These are phyloP conservation scores for Microstegium vimineum DNA, from an alignment of 176 grass and related monocot species.

Conservation along the genomic window DNA sequence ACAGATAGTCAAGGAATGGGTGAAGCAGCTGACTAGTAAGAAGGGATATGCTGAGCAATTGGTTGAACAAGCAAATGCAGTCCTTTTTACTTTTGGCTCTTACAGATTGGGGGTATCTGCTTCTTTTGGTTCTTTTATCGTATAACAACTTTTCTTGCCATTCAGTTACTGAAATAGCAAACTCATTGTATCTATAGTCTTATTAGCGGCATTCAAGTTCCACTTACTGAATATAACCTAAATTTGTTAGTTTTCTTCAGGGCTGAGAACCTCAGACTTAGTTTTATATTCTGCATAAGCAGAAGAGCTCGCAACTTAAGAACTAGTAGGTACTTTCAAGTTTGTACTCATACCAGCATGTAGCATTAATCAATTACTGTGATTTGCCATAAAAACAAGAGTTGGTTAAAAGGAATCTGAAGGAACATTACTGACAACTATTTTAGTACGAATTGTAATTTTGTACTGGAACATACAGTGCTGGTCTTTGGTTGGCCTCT, in stretches of 20 bases:
- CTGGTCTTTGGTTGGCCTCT: constrained; percentile 7
- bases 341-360: not conserved
- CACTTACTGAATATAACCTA: not conserved
- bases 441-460: not conserved
- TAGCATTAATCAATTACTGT: not conserved
- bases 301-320: constrained; percentile 4
- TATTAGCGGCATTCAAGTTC: not conserved
- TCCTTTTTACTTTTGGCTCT: constrained; percentile 92
- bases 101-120: constrained; percentile 83
- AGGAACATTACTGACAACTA: not conserved
- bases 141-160: constrained; percentile 4
- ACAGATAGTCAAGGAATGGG: constrained; percentile 87
- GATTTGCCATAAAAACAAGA: not conserved
- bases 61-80: constrained; percentile 85
- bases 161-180: not conserved
- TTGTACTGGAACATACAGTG: constrained; percentile 3
- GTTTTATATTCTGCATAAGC: not conserved
- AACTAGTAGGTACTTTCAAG: constrained; percentile 1
- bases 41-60: constrained; percentile 79
- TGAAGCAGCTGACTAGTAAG: constrained; percentile 64
- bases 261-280: not conserved
- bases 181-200: not conserved
- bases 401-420: constrained; percentile 14
- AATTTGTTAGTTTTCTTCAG: not conserved
- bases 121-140: constrained; percentile 1